Conservation (phyloP, 164 flowering plant species). For the Macadamia integrifolia region DNA sequence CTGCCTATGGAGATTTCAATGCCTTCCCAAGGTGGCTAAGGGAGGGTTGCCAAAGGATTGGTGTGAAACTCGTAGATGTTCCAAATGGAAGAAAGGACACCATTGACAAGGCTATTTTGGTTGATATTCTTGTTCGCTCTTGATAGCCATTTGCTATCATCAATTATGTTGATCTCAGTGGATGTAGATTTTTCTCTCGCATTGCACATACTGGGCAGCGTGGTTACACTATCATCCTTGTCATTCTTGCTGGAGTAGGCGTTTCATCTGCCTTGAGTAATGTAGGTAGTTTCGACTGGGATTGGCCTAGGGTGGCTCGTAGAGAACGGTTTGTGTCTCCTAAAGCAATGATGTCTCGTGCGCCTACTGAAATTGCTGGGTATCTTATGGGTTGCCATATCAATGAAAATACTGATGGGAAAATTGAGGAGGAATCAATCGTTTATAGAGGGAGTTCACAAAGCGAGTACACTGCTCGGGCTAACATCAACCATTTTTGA, state of each 20-base stretch:
- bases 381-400: slow-evolving; percentile 40
- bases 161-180: slow-evolving; percentile 87
- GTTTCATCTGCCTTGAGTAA: slow-evolving; percentile 84
- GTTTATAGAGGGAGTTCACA: slow-evolving; percentile 57
- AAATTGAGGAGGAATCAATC: slow-evolving; percentile 77
- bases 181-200: slow-evolving; percentile 98
- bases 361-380: slow-evolving; percentile 35
- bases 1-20: slow-evolving; percentile 97
- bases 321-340: slow-evolving; percentile 85
- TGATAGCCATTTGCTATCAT: slow-evolving; percentile 87
- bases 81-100: slow-evolving; percentile 98
- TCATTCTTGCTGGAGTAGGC: slow-evolving; percentile 72
- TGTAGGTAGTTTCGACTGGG: slow-evolving; percentile 94
- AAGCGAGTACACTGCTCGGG: slow-evolving; percentile 18
- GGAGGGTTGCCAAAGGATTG: slow-evolving; percentile 97
- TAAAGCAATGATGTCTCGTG: slow-evolving; percentile 34
- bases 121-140: slow-evolving; percentile 98
- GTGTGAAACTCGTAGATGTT: slow-evolving; percentile 90
- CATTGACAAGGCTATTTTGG: slow-evolving; percentile 92
- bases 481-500: slow-evolving; percentile 19
- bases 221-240: slow-evolving; percentile 85
- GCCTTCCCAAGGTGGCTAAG: slow-evolving; percentile 83
- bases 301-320: slow-evolving; percentile 92
- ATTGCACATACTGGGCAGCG: slow-evolving; percentile 96
- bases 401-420: slow-evolving; percentile 37